Evolutionary conservation across 2,329 filamentous ascomycete genomes (phyloP).

Genomic region (Pseudocercospora fijiensis): DNA sequence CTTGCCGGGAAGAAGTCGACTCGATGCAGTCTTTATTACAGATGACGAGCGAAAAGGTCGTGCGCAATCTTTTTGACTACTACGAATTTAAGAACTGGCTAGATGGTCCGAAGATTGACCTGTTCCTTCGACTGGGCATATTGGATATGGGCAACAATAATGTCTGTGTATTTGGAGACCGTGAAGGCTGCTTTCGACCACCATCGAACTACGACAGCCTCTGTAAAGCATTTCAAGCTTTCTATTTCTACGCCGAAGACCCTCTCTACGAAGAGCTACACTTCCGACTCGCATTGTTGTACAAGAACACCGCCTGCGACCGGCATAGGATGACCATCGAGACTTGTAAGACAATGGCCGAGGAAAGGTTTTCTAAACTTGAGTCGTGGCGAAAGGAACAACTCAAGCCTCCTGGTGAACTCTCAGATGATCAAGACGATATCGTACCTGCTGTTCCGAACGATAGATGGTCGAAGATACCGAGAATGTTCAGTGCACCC

Average conservation of each 20-base stretch:
- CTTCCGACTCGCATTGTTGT: not conserved
- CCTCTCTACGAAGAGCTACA: slow-evolving; percentile 1
- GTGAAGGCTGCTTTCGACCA: slow-evolving; percentile 5
- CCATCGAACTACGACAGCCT: not conserved
- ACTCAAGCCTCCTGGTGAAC: not conserved
- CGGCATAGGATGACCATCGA: not conserved
- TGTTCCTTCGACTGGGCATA: not conserved
- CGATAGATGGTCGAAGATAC: not conserved
- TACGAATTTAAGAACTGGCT: not conserved
- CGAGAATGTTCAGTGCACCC: not conserved
- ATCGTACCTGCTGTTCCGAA: not conserved
- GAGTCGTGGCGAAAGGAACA: not conserved
- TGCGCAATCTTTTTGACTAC: slow-evolving; percentile 8
- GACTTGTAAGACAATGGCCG: not conserved
- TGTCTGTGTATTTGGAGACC: not conserved
- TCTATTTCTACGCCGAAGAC: slow-evolving; percentile 8
- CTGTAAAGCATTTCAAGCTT: not conserved
- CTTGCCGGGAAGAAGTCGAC: not conserved
- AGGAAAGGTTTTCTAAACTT: not conserved
- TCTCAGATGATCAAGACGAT: not conserved
- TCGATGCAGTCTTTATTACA: slow-evolving; percentile 3
- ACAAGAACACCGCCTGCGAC: not conserved
- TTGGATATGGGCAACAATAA: not conserved
- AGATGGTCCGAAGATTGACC: slow-evolving; percentile 3
- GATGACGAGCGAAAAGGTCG: not conserved